A percentile compares a stretch with the other conserved stretches of the same genome.
phyloP scores from a whole-genome alignment of 1,139 yeast species.

The Tardiomyces blankii region DNA sequence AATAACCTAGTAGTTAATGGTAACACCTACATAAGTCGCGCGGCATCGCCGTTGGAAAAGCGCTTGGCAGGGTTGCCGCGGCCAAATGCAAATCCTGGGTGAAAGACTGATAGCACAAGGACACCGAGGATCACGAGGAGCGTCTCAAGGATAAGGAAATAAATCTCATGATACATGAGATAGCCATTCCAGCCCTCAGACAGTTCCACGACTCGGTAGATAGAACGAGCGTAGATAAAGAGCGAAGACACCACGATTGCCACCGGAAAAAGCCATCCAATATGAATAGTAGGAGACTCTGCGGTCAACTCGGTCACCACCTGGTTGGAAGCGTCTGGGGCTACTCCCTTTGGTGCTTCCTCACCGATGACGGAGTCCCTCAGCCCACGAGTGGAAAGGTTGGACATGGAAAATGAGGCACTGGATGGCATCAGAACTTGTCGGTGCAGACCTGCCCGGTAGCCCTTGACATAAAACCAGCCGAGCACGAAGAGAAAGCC shows the following conservation, averaged over 20 bases:
- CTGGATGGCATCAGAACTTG: no score
- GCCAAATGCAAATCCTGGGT: conserved; percentile 42
- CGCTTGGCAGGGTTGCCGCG: conserved; percentile 4
- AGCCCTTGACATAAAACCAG: conserved; percentile 41
- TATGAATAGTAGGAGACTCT: no score
- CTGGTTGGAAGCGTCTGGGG: no score
- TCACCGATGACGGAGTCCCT: no score
- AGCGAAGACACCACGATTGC: conserved; percentile 25
- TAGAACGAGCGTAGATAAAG: conserved; percentile 58
- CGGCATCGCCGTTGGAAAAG: no score
- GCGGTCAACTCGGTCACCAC: no score
- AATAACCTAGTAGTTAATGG: no score
- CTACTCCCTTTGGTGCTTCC: no score
- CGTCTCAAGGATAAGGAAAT: conserved; percentile 68
- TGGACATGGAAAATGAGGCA: no score
- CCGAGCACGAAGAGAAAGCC: conserved; percentile 48
- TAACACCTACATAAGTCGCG: no score
- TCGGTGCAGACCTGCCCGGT: no score
- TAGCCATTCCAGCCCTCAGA: conserved; percentile 69
- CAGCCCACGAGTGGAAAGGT: no score
- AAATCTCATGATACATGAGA: conserved; percentile 59
- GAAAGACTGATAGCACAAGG: conserved; percentile 38
- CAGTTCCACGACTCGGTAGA: conserved; percentile 73
- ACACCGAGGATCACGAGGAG: conserved; percentile 47
- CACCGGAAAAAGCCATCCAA: neutral